phyloP scores from a whole-genome alignment of 108 stramenopile species.

The Cyclostephanos invisitatus region DNA sequence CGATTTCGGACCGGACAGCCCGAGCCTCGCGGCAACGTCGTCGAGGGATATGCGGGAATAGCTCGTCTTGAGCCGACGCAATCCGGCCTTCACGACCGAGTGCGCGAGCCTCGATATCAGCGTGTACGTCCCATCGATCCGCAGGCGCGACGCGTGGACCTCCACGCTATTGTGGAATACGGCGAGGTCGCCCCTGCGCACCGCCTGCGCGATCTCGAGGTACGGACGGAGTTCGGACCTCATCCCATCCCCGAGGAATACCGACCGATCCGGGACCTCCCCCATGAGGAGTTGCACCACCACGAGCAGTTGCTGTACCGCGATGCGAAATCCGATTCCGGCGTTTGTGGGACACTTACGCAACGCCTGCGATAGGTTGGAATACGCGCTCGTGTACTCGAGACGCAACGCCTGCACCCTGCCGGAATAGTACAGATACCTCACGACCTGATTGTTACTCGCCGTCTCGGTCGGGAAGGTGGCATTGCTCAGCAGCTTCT shows the following conservation, averaged over 20 bases:
- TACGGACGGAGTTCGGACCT: constrained; percentile 84
- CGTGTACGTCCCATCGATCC: constrained; percentile 86
- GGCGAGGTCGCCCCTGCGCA: constrained; percentile 91
- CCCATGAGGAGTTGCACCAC: constrained; percentile 97
- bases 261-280: constrained; percentile 91
- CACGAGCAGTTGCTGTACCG: constrained; percentile 82
- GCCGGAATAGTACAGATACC: constrained; percentile 96
- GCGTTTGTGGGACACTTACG: constrained; percentile 96
- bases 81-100: constrained; percentile 97
- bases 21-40: constrained; percentile 87
- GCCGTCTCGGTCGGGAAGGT: constrained; percentile 87
- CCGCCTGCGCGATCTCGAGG: constrained; percentile 93
- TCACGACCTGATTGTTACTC: constrained; percentile 95
- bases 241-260: constrained; percentile 85
- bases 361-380: constrained; percentile 90
- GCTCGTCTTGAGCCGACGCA: constrained; percentile 90
- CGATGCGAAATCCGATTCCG: constrained; percentile 89
- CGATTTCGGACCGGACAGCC: constrained; percentile 72
- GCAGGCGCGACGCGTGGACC: constrained; percentile 65
- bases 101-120: constrained; percentile 95
- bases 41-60: constrained; percentile 40
- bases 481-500: constrained; percentile 88
- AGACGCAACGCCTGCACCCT: constrained; percentile 91
- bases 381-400: constrained; percentile 94
- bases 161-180: constrained; percentile 80